These are phyloP conservation scores for Adansonia gregorii DNA, from an alignment of 441 rosid species.

Conservation along the genomic window DNA sequence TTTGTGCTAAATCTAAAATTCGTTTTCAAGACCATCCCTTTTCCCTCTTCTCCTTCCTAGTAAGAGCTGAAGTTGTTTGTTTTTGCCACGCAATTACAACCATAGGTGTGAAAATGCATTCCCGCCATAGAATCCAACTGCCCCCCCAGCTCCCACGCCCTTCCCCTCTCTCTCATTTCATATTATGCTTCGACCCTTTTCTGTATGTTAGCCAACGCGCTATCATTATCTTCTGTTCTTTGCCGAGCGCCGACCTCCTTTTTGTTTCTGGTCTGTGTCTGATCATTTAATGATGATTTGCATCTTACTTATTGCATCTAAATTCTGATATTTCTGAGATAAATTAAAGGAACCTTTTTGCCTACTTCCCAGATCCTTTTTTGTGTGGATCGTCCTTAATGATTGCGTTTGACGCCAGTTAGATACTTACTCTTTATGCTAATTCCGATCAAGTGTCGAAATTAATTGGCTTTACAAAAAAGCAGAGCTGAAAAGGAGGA, in stretches of 20 bases:
- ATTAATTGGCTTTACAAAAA: background rate
- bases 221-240: constrained; percentile 22
- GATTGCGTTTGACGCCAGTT: background rate
- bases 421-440: background rate
- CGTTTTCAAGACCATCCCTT: constrained; percentile 21
- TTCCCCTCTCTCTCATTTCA: background rate
- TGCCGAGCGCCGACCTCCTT: constrained; percentile 38
- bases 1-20: background rate
- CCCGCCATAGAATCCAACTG: constrained; percentile 39
- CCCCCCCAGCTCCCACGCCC: background rate
- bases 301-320: constrained; percentile 30
- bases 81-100: constrained; percentile 41
- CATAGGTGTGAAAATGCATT: constrained; percentile 36
- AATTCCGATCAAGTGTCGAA: constrained; percentile 1
- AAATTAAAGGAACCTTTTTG: background rate
- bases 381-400: constrained; percentile 5
- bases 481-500: constrained; percentile 2
- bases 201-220: constrained; percentile 16
- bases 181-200: background rate
- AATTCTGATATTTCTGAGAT: constrained; percentile 16
- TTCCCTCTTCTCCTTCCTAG: constrained; percentile 25
- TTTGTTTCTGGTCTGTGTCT: constrained; percentile 25
- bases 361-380: background rate
- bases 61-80: constrained; percentile 34
- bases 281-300: constrained; percentile 22